Conservation (phyloP, 441 rosid genomes). For the Adansonia gregorii region DNA sequence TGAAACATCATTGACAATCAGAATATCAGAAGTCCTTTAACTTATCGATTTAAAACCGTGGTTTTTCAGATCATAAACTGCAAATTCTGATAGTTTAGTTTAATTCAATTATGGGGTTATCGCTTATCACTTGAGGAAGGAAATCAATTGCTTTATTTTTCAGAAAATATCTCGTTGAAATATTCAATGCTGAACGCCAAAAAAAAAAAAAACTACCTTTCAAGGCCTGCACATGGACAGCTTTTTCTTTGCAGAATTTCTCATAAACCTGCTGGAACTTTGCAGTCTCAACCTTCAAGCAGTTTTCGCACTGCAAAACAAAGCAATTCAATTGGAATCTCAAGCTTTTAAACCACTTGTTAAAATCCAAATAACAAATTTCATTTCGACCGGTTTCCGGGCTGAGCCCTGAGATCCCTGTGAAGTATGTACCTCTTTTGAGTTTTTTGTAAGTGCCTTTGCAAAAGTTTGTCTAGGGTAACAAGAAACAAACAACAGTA, state of each 20-base stretch:
- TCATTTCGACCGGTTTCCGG: constrained; percentile 2
- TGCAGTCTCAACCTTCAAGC: constrained; percentile 63
- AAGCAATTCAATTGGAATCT: constrained; percentile 26
- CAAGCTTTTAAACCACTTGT: constrained; percentile 17
- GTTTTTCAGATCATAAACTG: neutral
- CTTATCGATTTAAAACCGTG: neutral
- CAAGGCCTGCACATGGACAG: constrained; percentile 55
- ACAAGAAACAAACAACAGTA: constrained; percentile 17
- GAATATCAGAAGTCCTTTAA: neutral
- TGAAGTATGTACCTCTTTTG: constrained; percentile 64
- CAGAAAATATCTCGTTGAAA: neutral
- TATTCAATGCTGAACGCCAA: neutral
- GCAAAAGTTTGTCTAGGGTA: constrained; percentile 61
- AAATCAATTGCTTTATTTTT: neutral
- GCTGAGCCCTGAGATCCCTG: constrained; percentile 20
- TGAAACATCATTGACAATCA: constrained; percentile 23
- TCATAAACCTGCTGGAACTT: constrained; percentile 68
- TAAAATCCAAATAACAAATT: constrained; percentile 16
- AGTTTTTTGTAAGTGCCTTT: constrained; percentile 75
- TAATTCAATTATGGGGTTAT: neutral
- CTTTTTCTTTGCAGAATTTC: constrained; percentile 72
- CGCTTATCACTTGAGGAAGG: neutral
- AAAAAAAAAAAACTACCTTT: constrained; percentile 45
- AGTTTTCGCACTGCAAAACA: constrained; percentile 63
- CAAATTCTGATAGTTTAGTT: neutral